These are phyloP conservation scores for Carallia brachiata DNA, from an alignment of 345 rosid genomes.

Conservation along the genomic window DNA sequence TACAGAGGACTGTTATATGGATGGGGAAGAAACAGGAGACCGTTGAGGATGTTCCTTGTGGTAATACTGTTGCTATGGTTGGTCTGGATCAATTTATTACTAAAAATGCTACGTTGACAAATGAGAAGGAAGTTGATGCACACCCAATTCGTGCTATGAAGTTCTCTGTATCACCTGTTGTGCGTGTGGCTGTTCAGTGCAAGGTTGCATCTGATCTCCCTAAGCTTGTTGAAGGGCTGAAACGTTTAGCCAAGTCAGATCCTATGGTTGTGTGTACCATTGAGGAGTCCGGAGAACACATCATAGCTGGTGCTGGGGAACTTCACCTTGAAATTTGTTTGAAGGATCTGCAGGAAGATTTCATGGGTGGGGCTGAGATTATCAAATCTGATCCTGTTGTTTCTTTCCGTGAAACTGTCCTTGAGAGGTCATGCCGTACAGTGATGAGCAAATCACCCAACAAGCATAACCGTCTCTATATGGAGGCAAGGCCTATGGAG, in stretches of 20 bases:
- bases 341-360: constrained; percentile 77
- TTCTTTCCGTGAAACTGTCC: constrained; percentile 72
- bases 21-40: constrained; percentile 91
- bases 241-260: constrained; percentile 78
- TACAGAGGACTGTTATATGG: constrained; percentile 86
- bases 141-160: constrained; percentile 91
- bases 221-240: constrained; percentile 87
- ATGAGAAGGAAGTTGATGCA: constrained; percentile 82
- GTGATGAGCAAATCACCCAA: constrained; percentile 68
- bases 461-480: constrained; percentile 81
- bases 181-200: constrained; percentile 87
- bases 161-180: constrained; percentile 85
- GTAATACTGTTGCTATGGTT: constrained; percentile 83
- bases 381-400: constrained; percentile 71
- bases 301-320: constrained; percentile 87
- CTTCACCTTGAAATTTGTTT: constrained; percentile 76
- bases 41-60: constrained; percentile 86
- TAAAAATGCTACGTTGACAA: constrained; percentile 76
- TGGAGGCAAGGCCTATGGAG: constrained; percentile 81
- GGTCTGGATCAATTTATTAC: constrained; percentile 78
- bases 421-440: constrained; percentile 51
- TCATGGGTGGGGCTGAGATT: constrained; percentile 87
- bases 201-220: constrained; percentile 88
- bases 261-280: constrained; percentile 81
- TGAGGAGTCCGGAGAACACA: constrained; percentile 84